Conservation (phyloP, 805 yeast species). For the Metschnikowia lachancei region DNA sequence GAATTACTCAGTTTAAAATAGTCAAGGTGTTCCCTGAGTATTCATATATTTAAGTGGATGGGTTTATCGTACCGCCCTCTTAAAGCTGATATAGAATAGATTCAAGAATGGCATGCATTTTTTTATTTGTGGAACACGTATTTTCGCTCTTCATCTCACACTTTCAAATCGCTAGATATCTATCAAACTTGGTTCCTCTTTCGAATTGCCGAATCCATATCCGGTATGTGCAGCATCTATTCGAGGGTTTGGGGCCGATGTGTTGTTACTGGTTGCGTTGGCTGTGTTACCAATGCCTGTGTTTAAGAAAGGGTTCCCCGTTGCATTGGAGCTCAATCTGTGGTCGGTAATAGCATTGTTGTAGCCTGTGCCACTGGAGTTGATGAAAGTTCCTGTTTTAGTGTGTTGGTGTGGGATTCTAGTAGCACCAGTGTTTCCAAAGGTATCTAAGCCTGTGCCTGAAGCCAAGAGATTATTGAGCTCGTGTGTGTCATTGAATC, state of each 20-base stretch:
- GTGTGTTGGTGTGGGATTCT: constrained; percentile 95
- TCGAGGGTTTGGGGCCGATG: constrained; percentile 36
- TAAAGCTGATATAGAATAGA: too few species aligned
- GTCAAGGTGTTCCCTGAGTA: neutral
- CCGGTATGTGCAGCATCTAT: constrained; percentile 86
- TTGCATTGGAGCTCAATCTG: constrained; percentile 35
- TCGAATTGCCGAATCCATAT: constrained; percentile 85
- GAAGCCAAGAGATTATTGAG: constrained; percentile 74
- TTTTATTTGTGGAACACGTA: too few species aligned
- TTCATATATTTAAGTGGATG: neutral
- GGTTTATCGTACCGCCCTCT: neutral
- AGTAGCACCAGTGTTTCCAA: constrained; percentile 79
- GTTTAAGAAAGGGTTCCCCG: constrained; percentile 60
- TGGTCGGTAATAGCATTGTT: constrained; percentile 43
- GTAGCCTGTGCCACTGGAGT: constrained; percentile 84
- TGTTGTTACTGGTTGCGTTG: constrained; percentile 10
- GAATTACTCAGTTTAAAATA: neutral
- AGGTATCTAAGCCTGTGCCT: constrained; percentile 92
- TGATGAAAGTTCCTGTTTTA: constrained; percentile 72
- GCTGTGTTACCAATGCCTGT: constrained; percentile 50
- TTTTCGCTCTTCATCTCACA: neutral
- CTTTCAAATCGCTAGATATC: constrained; percentile 32
- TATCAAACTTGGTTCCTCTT: constrained; percentile 49
- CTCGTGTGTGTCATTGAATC: constrained; percentile 50
- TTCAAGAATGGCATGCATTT: too few species aligned